Evolutionary conservation across 2,329 filamentous ascomycete species (phyloP), one percentile per base, ranked within the genome.

Genomic region (Colletotrichum chrysophilum): DNA sequence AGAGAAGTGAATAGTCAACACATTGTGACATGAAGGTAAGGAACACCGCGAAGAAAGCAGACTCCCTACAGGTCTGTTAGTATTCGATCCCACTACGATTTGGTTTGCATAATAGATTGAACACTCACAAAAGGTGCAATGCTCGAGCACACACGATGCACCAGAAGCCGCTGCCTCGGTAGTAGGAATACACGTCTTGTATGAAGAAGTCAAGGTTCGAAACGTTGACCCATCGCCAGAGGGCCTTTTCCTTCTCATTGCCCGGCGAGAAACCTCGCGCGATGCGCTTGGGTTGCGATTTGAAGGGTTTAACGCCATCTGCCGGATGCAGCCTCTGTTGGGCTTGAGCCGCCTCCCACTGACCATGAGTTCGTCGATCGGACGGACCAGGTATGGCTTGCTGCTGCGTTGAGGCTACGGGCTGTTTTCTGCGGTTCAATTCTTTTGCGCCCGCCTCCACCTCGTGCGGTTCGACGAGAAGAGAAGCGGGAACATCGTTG

Each of bases 161-260:
- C 90, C 93, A 96, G 48, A 98, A 92, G 0, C 96, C 96, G 77
- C 95, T 94, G 3, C 94, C 94, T 67, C 94, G 88, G 81, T 94
- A 98, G 84, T 98, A 98, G 78, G 94, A 90, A 82, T 98, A 98
- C 5, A 98, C 95, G 77, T 92, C 94, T 71, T 92, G 91, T 81
- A 98, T 92, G 82, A 98, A 98, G 80, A 92, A 93, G 84, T 98
- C 96, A 69, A 98, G 88, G 81, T 98, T 97, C 48, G 94, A 92
- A 73, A 97, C 95, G 81, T 98, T 98, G 70, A 95, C 95, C 94
- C 96, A 98, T 84, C 95, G 91, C 93, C 95, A 98, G 87, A 98
- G 91, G 5, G 96, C 96, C 83, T 93, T 94, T 81, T 96, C 94
- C 83, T 92, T 92, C 14, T 86, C 85, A 68, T 82, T 85, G 12